Evolutionary conservation across 805 yeast genomes (phyloP), one percentile per base, ranked within the genome.

Genomic region (Cyberlindnera sargentensis): DNA sequence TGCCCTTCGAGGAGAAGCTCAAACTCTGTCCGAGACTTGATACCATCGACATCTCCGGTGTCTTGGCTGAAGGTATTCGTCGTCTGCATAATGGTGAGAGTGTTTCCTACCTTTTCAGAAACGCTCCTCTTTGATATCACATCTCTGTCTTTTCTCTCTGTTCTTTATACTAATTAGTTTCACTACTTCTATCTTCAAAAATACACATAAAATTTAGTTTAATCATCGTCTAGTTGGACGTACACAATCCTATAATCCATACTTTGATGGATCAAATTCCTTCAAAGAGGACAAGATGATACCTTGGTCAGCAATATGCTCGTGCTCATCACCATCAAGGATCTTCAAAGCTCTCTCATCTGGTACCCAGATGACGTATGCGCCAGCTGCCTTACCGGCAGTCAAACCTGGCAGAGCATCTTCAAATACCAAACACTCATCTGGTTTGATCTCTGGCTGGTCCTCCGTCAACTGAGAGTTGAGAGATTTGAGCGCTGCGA

Each of bases 321-420:
- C 66, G 7, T 71, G 56, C 49, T 78, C 74, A 36, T 73, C 71
- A 7, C 79, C 76, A 11, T 64, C 58, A 49, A 85, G 63, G 6
- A 76, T 73, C 20, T 70, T 66, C 31, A 75, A 56, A 0, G 95
- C 95, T 45, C 84, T 77, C 26, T 73, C 72, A 62, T 91, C 91
- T 8, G 99, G 98, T 10, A 90, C 84, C 99, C 98, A 93, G 39
- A 91, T 74, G n/a, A 91, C 96, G 43, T 72, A 73, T 10, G 87
- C 84, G 8, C 89, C 90, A 31, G 96, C 88, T 15, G 84, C 80
- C 44, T 73, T 75, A 10, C 95, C 99, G 4, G 96, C 82, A 15
- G 68, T 58, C 24, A 91, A 91, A 3, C 99, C 99, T 1, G 96
- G 90, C 36, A 89, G 70, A 3, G 96, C 98, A 64, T 93, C 99